Conservation (phyloP, 768 basidiomycete genomes). For the Tylopilus balloui region DNA sequence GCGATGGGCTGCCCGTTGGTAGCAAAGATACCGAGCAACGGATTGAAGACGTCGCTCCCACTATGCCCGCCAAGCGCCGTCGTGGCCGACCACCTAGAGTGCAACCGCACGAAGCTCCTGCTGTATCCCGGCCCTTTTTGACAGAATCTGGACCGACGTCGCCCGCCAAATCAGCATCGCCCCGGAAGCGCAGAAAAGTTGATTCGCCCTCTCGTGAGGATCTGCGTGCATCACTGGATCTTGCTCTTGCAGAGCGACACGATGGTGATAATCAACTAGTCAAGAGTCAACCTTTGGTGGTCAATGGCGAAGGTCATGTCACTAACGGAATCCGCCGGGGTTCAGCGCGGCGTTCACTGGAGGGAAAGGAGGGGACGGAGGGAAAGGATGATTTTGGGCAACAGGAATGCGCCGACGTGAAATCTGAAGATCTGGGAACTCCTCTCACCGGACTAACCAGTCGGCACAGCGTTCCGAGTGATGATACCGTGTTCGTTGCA, state of each 20-base stretch:
- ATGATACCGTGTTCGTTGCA: constrained; percentile 47
- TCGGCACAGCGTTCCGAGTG: constrained; percentile 54
- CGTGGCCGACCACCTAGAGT: constrained; percentile 31
- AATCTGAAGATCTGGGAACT: constrained; percentile 53
- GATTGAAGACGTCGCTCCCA: constrained; percentile 4
- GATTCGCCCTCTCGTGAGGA: constrained; percentile 34
- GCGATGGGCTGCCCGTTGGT: constrained; percentile 8
- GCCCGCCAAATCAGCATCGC: constrained; percentile 21
- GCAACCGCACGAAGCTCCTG: constrained; percentile 7
- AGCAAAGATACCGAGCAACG: not conserved
- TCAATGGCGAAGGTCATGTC: constrained; percentile 15
- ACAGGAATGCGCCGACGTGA: constrained; percentile 32
- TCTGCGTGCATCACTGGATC: constrained; percentile 7
- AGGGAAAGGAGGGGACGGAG: not conserved
- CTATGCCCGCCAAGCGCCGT: constrained; percentile 29
- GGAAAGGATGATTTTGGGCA: constrained; percentile 1
- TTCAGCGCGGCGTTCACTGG: constrained; percentile 1
- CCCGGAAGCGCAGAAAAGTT: constrained; percentile 44
- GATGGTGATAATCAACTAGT: constrained; percentile 8
- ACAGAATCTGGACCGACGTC: constrained; percentile 9
- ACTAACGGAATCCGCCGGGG: constrained; percentile 15
- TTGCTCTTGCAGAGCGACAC: not conserved
- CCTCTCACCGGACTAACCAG: constrained; percentile 47
- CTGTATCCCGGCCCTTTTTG: not conserved
- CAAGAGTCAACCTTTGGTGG: not conserved